Evolutionary conservation across 805 yeast genomes (phyloP).

Genomic region (Lipomyces sp.): DNA sequence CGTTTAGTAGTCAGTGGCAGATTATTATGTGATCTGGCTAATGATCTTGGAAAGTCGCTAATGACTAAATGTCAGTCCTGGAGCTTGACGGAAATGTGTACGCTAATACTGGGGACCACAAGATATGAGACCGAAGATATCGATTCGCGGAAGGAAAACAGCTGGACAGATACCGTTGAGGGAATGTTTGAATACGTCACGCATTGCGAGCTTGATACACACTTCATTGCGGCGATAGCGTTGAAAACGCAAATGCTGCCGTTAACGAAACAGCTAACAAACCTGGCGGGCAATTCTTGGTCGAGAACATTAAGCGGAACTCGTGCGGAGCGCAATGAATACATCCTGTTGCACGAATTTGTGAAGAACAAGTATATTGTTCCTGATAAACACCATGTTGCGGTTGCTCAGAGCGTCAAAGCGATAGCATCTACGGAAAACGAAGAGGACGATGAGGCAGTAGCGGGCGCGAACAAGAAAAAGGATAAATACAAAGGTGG

Average conservation of each 20-base stretch:
- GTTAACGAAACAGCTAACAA: constrained; percentile 84
- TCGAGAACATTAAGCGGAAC: constrained; percentile 91
- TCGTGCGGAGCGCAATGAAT: constrained; percentile 94
- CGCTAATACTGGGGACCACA: constrained; percentile 64
- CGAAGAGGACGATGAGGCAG: constrained; percentile 38
- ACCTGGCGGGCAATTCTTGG: constrained; percentile 97
- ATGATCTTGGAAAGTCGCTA: constrained; percentile 90
- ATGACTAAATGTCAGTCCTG: constrained; percentile 91
- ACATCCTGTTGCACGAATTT: constrained; percentile 87
- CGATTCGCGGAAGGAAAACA: constrained; percentile 55
- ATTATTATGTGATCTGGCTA: constrained; percentile 85
- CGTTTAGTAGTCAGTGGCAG: constrained; percentile 80
- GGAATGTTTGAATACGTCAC: constrained; percentile 65
- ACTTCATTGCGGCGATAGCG: constrained; percentile 72
- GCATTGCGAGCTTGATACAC: constrained; percentile 64
- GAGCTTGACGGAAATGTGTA: constrained; percentile 90
- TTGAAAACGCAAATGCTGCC: constrained; percentile 81
- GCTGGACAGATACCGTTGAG: constrained; percentile 55
- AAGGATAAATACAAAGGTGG: constrained; percentile 88
- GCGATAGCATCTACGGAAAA: constrained; percentile 28
- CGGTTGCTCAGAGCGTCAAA: not conserved
- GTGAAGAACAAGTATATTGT: constrained; percentile 72
- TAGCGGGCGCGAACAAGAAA: constrained; percentile 44
- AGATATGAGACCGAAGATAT: constrained; percentile 68
- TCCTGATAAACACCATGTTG: constrained; percentile 68